These are phyloP conservation scores for Limnanthes douglasii DNA, from an alignment of 345 rosid genomes.

Conservation along the genomic window DNA sequence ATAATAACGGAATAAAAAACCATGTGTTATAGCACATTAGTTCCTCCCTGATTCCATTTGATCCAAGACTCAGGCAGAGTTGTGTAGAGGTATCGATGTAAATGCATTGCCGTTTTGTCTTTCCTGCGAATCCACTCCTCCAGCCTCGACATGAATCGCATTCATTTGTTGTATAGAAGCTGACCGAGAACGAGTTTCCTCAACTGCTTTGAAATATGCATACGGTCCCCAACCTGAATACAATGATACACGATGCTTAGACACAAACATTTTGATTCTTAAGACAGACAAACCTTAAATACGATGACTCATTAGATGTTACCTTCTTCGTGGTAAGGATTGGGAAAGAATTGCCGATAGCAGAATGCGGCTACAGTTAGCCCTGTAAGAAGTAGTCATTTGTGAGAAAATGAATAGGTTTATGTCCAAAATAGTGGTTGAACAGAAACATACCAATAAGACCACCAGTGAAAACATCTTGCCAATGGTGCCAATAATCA, in stretches of 20 bases:
- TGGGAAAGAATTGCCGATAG: slow-evolving; percentile 50
- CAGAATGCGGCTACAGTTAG: slow-evolving; percentile 35
- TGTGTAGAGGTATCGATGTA: too few relatives aligned
- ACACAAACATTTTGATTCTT: neutral
- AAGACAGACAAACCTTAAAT: neutral
- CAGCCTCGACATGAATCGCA: too few relatives aligned
- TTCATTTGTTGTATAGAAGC: too few relatives aligned
- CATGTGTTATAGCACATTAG: too few relatives aligned
- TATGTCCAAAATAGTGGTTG: neutral
- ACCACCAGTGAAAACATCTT: slow-evolving; percentile 71
- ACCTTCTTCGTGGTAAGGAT: slow-evolving; percentile 46
- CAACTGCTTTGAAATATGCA: slow-evolving; percentile 44
- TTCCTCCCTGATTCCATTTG: too few relatives aligned
- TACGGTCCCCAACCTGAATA: slow-evolving; percentile 50
- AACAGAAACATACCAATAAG: slow-evolving; percentile 26
- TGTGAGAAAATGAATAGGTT: too few relatives aligned
- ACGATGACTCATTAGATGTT: neutral
- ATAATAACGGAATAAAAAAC: too few relatives aligned
- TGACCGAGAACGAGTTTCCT: too few relatives aligned
- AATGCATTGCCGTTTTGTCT: too few relatives aligned
- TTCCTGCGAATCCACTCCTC: too few relatives aligned
- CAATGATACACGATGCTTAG: neutral
- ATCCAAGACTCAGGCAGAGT: too few relatives aligned
- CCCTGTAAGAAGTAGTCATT: slow-evolving; percentile 15
- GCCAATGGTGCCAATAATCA: slow-evolving; percentile 91